Evolutionary conservation across 2,329 filamentous ascomycete species (phyloP).

Genomic region (Pseudofabraea citricarpa): DNA sequence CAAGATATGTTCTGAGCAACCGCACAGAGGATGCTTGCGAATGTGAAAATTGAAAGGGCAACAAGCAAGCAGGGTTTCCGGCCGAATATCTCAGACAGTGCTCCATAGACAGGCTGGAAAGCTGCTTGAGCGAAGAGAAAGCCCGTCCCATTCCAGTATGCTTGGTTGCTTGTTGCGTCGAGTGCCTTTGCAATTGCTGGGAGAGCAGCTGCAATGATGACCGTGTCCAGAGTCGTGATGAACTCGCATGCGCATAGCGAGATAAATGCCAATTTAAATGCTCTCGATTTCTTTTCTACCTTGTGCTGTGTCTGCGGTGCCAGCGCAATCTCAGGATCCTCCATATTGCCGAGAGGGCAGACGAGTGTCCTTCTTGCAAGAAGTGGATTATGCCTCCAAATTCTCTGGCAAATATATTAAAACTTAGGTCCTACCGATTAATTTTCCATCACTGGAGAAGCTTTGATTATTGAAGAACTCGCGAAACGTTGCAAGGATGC

Average conservation of each 20-base stretch:
- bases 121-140: constrained; percentile 14
- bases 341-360: too few relatives aligned
- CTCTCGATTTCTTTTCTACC: constrained; percentile 5
- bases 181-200: constrained; percentile 11
- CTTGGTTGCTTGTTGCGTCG: constrained; percentile 9
- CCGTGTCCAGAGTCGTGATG: constrained; percentile 11
- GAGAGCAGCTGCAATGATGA: constrained; percentile 12
- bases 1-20: constrained; percentile 9
- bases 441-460: too few relatives aligned
- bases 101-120: constrained; percentile 12
- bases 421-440: too few relatives aligned
- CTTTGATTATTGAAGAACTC: too few relatives aligned
- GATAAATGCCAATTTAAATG: constrained; percentile 9
- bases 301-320: too few relatives aligned
- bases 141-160: constrained; percentile 14
- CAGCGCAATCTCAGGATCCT: too few relatives aligned
- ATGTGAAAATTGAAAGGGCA: constrained; percentile 9
- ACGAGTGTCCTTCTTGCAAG: too few relatives aligned
- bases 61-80: constrained; percentile 9
- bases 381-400: too few relatives aligned
- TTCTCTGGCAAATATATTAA: too few relatives aligned
- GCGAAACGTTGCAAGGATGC: too few relatives aligned
- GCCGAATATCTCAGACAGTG: constrained; percentile 9
- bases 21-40: constrained; percentile 14
- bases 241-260: constrained; percentile 10